These are phyloP conservation scores for Diaporthe capsici DNA, from an alignment of 2,329 filamentous ascomycete genomes.

Conservation along the genomic window DNA sequence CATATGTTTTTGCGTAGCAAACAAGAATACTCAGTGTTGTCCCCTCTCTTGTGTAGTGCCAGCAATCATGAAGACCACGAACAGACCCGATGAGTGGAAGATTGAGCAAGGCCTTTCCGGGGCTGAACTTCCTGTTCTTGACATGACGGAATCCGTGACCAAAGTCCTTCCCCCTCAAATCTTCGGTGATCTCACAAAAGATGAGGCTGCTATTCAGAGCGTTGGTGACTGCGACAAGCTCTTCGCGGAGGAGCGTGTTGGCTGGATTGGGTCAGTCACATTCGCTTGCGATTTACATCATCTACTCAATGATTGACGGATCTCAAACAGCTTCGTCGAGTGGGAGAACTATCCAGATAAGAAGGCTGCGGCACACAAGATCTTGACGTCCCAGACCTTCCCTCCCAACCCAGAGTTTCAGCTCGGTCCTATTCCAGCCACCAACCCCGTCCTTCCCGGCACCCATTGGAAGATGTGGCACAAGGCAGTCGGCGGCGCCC, in stretches of 20 bases:
- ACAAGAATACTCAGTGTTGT: background rate
- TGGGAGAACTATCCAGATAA: conserved; percentile 8
- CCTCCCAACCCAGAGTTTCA: conserved; percentile 2
- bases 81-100: conserved; percentile 14
- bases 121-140: conserved; percentile 9
- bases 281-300: background rate
- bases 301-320: background rate
- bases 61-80: conserved; percentile 8
- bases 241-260: conserved; percentile 8
- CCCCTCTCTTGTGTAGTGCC: background rate
- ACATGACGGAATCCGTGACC: conserved; percentile 7
- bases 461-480: conserved; percentile 20
- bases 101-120: conserved; percentile 17
- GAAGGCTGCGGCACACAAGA: conserved; percentile 8
- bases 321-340: background rate
- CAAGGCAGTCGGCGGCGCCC: conserved; percentile 8
- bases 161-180: conserved; percentile 2
- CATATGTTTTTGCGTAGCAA: too few relatives aligned
- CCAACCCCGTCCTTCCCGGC: conserved; percentile 13
- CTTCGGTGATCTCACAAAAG: background rate
- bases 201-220: background rate
- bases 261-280: background rate
- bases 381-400: conserved; percentile 9
- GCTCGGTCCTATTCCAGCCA: conserved; percentile 13
- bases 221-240: conserved; percentile 2